These are phyloP conservation scores for Cladosporium sp. DNA, from an alignment of 2,329 filamentous ascomycete species.

Conservation along the genomic window DNA sequence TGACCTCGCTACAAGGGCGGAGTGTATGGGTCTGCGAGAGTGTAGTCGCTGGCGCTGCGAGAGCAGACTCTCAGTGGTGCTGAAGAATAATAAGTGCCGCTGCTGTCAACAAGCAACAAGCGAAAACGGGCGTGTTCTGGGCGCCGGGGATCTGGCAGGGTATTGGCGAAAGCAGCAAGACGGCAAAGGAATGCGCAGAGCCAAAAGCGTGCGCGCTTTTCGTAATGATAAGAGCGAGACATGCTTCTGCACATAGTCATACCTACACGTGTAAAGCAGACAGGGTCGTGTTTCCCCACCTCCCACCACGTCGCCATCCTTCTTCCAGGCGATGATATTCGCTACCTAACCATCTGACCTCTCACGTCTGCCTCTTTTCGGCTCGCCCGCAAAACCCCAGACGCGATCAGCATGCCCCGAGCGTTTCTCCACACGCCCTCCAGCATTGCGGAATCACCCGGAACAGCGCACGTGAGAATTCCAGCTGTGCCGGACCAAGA, in stretches of 20 bases:
- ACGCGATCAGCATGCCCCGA: not conserved
- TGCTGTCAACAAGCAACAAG: slow-evolving; percentile 3
- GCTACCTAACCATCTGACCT: not conserved
- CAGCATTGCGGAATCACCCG: not conserved
- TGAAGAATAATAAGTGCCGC: not conserved
- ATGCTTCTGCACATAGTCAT: not conserved
- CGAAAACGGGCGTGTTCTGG: slow-evolving; percentile 3
- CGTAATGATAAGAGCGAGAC: not conserved
- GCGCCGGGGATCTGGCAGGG: not conserved
- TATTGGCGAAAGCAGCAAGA: not conserved
- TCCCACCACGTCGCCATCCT: not conserved
- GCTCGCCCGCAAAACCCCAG: not conserved
- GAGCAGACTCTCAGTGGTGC: not conserved
- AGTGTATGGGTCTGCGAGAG: not conserved
- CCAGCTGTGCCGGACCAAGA: not conserved
- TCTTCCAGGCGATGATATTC: not conserved
- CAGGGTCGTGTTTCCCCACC: not conserved
- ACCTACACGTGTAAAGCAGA: not conserved
- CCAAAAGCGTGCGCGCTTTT: not conserved
- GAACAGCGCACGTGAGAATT: not conserved
- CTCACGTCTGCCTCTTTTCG: not conserved
- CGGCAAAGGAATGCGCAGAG: not conserved
- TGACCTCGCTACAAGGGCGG: not conserved
- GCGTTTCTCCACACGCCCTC: not conserved
- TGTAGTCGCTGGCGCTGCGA: not conserved